Percentiles rank a stretch among this genome's conserved stretches.
Evolutionary conservation across 352 stramenopile genomes (phyloP).

Genomic region (Globisporangium carolinianum): DNA sequence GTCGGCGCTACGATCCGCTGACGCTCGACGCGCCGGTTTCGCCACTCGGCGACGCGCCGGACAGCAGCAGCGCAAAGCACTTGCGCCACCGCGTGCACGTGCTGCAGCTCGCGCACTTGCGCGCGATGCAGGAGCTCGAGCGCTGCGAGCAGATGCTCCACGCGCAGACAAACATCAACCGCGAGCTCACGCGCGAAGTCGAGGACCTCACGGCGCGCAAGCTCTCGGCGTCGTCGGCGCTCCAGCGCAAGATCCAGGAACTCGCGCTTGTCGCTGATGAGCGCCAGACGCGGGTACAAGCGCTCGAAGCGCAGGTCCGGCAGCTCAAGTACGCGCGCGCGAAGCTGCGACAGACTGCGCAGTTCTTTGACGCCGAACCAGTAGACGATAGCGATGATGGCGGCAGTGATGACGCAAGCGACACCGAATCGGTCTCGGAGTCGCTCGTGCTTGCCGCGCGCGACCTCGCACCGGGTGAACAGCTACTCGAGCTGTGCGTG

Average conservation of each 20-base stretch:
- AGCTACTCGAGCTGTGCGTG: slow-evolving; percentile 89
- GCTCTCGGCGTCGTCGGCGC: slow-evolving; percentile 55
- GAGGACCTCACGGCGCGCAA: slow-evolving; percentile 78
- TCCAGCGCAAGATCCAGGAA: slow-evolving; percentile 80
- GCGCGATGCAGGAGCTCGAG: slow-evolving; percentile 88
- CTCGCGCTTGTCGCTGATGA: slow-evolving; percentile 81
- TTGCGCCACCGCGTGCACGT: slow-evolving; percentile 78
- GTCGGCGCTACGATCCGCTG: slow-evolving; percentile 25
- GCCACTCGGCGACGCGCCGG: slow-evolving; percentile 5
- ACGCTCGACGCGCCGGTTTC: slow-evolving; percentile 1
- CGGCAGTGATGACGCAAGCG: slow-evolving; percentile 10
- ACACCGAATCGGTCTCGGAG: slow-evolving; percentile 55
- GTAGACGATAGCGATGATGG: slow-evolving; percentile 32
- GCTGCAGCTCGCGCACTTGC: slow-evolving; percentile 86
- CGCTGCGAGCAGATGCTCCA: slow-evolving; percentile 92
- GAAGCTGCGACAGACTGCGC: slow-evolving; percentile 27
- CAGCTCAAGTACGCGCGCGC: slow-evolving; percentile 80
- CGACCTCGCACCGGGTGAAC: slow-evolving; percentile 76
- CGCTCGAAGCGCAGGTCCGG: slow-evolving; percentile 82
- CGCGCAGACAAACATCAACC: slow-evolving; percentile 92
- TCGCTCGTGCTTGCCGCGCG: slow-evolving; percentile 56
- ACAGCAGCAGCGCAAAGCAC: slow-evolving; percentile 42
- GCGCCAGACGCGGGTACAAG: slow-evolving; percentile 72
- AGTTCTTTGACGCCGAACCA: slow-evolving; percentile 16
- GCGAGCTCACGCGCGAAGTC: slow-evolving; percentile 88